Conservation (phyloP, 2,329 filamentous ascomycete species). For the Talaromyces sp. region DNA sequence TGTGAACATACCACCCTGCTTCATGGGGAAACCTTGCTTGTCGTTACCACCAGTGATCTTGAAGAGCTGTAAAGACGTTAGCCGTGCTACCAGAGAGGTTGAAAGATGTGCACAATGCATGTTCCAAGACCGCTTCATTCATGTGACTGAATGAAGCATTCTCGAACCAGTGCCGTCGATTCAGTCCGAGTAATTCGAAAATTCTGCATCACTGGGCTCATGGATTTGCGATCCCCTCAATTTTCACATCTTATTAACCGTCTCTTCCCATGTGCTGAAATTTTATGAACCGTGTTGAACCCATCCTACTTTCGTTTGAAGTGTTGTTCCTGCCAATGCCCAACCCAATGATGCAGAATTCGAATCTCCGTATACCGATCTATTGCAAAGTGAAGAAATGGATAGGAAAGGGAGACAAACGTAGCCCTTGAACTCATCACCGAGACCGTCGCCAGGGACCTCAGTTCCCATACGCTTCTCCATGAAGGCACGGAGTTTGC, state of each 20-base stretch:
- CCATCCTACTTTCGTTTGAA: not conserved
- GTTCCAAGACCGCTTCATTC: not conserved
- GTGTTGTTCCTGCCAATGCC: not conserved
- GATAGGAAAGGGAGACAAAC: conserved; percentile 14
- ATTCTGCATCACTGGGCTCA: not conserved
- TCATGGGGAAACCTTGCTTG: conserved; percentile 99
- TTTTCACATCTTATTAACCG: too few species aligned
- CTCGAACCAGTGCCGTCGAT: not conserved
- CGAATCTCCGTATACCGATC: not conserved
- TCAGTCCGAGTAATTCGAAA: not conserved
- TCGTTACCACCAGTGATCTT: conserved; percentile 99
- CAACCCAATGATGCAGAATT: conserved; percentile 3
- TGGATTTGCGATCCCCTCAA: too few species aligned
- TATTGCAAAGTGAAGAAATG: not conserved
- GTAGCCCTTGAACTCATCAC: conserved; percentile 99
- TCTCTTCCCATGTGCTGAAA: not conserved
- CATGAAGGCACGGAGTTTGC: conserved; percentile 98
- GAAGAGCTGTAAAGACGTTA: conserved; percentile 59
- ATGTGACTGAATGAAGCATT: not conserved
- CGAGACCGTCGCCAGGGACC: conserved; percentile 87
- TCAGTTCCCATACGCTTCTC: conserved; percentile 79
- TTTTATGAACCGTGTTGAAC: not conserved
- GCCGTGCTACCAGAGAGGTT: not conserved
- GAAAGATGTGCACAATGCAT: not conserved
- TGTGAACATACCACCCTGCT: conserved; percentile 72